A percentile compares a stretch with the other conserved stretches of the same genome.
Conservation (phyloP, 2,329 filamentous ascomycete species). For the Nothophoma quercina region DNA sequence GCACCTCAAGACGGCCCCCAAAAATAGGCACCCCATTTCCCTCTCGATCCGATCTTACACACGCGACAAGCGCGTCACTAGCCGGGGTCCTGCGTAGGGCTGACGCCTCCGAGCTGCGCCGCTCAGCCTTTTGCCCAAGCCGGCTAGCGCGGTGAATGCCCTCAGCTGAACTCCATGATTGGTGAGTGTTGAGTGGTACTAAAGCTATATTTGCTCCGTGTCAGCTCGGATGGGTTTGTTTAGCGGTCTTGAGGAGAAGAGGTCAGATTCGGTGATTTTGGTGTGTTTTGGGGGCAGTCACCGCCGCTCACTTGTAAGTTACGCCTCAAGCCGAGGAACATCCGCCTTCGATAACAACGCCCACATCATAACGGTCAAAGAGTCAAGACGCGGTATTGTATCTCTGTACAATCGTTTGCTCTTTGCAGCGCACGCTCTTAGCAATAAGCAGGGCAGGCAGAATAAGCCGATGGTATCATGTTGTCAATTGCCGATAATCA, state of each 20-base stretch:
- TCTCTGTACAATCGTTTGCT: no score
- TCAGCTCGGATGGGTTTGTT: constrained; percentile 12
- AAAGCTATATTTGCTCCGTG: constrained; percentile 18
- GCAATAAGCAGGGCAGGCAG: no score
- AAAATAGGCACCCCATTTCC: constrained; percentile 35
- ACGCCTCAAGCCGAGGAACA: no score
- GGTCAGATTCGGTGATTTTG: constrained; percentile 1
- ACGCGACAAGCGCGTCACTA: constrained; percentile 36
- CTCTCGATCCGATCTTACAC: constrained; percentile 21
- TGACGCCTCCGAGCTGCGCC: constrained; percentile 30
- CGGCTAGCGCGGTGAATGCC: constrained; percentile 3
- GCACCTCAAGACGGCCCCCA: constrained; percentile 23
- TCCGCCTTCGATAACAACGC: no score
- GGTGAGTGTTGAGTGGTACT: constrained; percentile 1
- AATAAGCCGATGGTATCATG: no score
- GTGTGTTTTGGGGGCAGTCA: no score
- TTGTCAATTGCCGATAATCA: no score
- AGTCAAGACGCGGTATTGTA: no score
- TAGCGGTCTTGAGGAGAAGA: background rate
- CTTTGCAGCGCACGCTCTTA: no score
- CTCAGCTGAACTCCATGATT: constrained; percentile 6
- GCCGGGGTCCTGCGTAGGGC: constrained; percentile 29
- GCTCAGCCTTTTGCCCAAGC: constrained; percentile 27
- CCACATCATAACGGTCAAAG: no score
- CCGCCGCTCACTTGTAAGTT: no score